These are phyloP conservation scores for Erigeron philadelphicus DNA, from an alignment of 140 eudicot genomes.

Conservation along the genomic window DNA sequence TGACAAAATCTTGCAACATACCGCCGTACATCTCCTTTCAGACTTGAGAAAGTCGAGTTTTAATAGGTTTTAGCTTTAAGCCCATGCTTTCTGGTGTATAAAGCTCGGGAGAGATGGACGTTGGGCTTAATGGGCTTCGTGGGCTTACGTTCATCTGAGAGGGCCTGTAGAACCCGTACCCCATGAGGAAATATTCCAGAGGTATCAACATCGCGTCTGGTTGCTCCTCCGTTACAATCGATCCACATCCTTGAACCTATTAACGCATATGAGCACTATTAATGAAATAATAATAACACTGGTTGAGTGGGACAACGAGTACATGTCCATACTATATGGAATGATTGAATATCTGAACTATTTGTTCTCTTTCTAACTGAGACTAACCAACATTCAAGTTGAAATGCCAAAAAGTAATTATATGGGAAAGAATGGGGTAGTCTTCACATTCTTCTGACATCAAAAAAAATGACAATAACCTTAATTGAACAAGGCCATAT, in stretches of 20 bases:
- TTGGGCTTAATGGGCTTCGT: constrained; percentile 89
- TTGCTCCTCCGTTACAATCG: constrained; percentile 87
- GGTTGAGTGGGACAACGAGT: neutral
- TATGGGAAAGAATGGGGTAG: neutral
- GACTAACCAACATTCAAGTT: neutral
- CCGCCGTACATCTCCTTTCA: constrained; percentile 17
- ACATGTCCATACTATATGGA: neutral
- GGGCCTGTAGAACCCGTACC: constrained; percentile 69
- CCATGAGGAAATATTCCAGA: constrained; percentile 82
- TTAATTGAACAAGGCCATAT: neutral
- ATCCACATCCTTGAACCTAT: constrained; percentile 90
- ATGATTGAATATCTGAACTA: neutral
- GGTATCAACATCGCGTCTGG: constrained; percentile 95
- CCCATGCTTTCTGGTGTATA: constrained; percentile 98
- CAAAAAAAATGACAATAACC: neutral
- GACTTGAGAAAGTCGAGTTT: constrained; percentile 55
- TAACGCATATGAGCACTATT: neutral
- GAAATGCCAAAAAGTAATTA: neutral
- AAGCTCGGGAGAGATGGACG: constrained; percentile 88
- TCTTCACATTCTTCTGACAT: neutral
- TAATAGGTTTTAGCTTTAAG: constrained; percentile 81
- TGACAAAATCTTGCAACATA: constrained; percentile 38
- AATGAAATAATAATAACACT: neutral
- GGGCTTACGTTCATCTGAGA: constrained; percentile 64
- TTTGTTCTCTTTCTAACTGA: neutral